Evolutionary conservation across 345 rosid genomes (phyloP), one percentile per base, ranked within the genome.

Genomic region (Draba incana): DNA sequence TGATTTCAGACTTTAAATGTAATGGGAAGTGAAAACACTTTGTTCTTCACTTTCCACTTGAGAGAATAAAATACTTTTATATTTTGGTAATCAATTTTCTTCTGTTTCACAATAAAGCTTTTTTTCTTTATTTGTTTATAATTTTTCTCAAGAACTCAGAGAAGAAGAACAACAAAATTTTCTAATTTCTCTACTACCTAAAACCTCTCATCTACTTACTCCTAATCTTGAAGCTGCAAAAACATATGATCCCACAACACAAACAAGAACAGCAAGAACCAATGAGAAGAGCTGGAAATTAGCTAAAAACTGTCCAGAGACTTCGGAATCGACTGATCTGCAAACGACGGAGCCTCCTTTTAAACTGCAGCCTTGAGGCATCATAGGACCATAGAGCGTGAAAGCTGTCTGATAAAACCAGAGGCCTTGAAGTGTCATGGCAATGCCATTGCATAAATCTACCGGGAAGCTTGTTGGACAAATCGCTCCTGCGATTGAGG

Each of bases 351-450:
- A 35, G 57, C 77, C 75, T 7, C 12, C 79, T 75, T 84, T 84
- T 30, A 87, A 79, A 59, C 6, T 62, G 72, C 96, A 93, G 5
- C 98, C 97, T 42, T 83, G 79, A 0, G 96, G 98, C 91, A 88
- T 87, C 95, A 86, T 88, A 65, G 95, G 88, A 39, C 98, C 98
- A 55, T 93, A 93, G 25, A 93, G 92, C 62, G 85, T 84, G 80
- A 93, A 90, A 71, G 97, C 97, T 4, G 98, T 90, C 76, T 90
- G 99, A 64, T 90, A 90, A 80, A 94, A 94, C 99, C 99, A 94
- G 25, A 94, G 88, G 66, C 99, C 99, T 74, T 94, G 99, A 24
- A 94, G 88, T 25, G 95, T 86, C 60, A 90, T 83, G 31, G 91
- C 94, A 52, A 87, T 82, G 66, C 91, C 96, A 24, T 71, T 76